These are phyloP conservation scores for Fusarium circinatum DNA, from an alignment of 2,329 filamentous ascomycete genomes.

Conservation along the genomic window DNA sequence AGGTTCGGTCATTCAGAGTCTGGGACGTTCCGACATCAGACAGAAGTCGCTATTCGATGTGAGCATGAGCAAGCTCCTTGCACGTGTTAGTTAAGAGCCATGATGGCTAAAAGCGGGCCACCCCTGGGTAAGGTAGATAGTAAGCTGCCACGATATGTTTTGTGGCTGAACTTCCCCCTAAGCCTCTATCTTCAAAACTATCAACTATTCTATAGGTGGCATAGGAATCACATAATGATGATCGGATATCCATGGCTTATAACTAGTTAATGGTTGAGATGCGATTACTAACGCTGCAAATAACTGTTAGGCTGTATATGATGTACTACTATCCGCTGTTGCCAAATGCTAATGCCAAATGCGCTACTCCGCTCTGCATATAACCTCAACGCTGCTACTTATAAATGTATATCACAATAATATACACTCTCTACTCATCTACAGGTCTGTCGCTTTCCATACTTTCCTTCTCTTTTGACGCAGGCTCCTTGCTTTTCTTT, in stretches of 20 bases:
- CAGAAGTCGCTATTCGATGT: neutral
- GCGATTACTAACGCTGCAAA: slow-evolving; percentile 17
- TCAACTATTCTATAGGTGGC: neutral
- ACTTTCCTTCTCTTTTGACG: slow-evolving; percentile 60
- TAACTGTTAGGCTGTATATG: slow-evolving; percentile 9
- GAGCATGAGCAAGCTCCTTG: slow-evolving; percentile 33
- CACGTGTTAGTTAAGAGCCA: slow-evolving; percentile 45
- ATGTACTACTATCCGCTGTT: slow-evolving; percentile 16
- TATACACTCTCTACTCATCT: slow-evolving; percentile 42
- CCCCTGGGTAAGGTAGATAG: neutral
- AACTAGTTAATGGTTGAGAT: neutral
- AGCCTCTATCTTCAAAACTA: neutral
- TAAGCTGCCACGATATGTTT: slow-evolving; percentile 7
- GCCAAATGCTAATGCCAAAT: slow-evolving; percentile 8
- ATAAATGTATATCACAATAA: neutral
- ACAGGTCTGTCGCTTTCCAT: slow-evolving; percentile 58
- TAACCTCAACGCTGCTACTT: neutral
- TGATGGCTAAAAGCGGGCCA: slow-evolving; percentile 43
- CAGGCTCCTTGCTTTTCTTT: slow-evolving; percentile 65
- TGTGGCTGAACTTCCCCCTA: slow-evolving; percentile 36
- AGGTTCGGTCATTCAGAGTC: neutral
- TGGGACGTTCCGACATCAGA: slow-evolving; percentile 9
- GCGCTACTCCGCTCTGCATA: slow-evolving; percentile 11
- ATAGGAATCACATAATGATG: neutral
- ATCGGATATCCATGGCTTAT: neutral